A percentile compares a stretch with the other conserved stretches of the same genome.
Evolutionary conservation across 768 basidiomycete species (phyloP).

Genomic region (Dictyophora rubrovolvata): DNA sequence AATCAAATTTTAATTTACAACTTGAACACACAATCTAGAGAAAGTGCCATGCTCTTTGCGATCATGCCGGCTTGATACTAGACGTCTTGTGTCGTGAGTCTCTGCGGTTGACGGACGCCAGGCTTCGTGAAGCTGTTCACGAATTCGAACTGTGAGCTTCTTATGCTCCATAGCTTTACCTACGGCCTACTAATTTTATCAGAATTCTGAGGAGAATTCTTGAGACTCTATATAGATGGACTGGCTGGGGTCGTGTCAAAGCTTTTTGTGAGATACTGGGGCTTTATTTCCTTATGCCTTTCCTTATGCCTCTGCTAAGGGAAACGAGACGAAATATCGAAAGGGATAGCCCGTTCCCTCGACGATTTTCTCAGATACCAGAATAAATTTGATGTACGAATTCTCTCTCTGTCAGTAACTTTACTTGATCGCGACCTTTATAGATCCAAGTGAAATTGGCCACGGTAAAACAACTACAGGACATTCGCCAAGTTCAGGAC

Average conservation of each 20-base stretch:
- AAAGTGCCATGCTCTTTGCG: not conserved
- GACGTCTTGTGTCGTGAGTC: conserved; percentile 30
- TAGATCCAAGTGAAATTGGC: conserved; percentile 5
- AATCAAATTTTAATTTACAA: conserved; percentile 33
- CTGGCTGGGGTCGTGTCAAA: conserved; percentile 27
- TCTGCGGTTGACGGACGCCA: conserved; percentile 29
- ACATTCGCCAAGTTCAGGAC: conserved; percentile 19
- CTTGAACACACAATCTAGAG: conserved; percentile 29
- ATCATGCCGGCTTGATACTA: not conserved
- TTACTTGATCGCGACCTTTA: not conserved
- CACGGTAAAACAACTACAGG: not conserved
- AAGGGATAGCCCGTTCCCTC: conserved; percentile 33
- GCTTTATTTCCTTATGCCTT: not conserved
- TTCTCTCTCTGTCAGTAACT: conserved; percentile 20
- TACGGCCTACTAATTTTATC: not conserved
- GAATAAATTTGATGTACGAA: conserved; percentile 32
- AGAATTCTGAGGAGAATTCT: conserved; percentile 36
- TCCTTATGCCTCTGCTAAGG: conserved; percentile 22
- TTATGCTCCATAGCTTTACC: not conserved
- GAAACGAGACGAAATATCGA: conserved; percentile 34
- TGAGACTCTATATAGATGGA: conserved; percentile 29
- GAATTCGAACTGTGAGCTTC: conserved; percentile 33
- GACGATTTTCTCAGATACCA: conserved; percentile 33
- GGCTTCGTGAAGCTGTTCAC: conserved; percentile 30
- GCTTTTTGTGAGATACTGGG: conserved; percentile 27